Evolutionary conservation across 1,139 yeast species (phyloP), one percentile per base, ranked within the genome.

Genomic region (Debaryomyces robertsiae): DNA sequence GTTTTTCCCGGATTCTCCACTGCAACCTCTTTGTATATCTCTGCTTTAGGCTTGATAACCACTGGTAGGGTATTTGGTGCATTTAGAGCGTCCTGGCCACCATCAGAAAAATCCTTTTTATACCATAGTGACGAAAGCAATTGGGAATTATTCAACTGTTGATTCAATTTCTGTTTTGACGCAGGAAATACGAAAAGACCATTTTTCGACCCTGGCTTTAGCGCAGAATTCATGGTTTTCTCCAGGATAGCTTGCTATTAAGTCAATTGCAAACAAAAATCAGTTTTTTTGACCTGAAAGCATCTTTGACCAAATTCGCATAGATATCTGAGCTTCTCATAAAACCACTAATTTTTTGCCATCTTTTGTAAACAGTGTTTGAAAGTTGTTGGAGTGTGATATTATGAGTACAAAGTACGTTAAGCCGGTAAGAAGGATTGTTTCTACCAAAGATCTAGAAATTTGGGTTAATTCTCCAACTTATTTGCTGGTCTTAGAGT

Each of bases 381-480:
- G n/a, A 11, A 24, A 24, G 13, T 14, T 19, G 13, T 32, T 23
- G 30, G 25, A 16, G 19, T 32, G n/a, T 34, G 15, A 27, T 31
- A 27, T 4, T 10, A 36, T 31, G 42, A 27, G 23, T 22, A 19
- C 30, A 18, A 15, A 24, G 7, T 45, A 31, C 28, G 37, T 49
- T 39, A 52, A 46, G 9, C 86, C 86, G 3, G 62, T 61, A 3
- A 73, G 81, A 53, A 65, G 94, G 42, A 73, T 91, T 6, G 57
- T 81, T 9, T 77, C 84, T 0, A 61, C 67, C 0, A 69, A 72
- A 0, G 98, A 93, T 57, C 58, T 93, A 53, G 72, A 69, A 6
- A 59, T 68, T 39, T 93, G 96, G 82, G 60, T 65, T n/a, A 60
- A 51, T 0, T 79, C 91, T 3, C 48, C 60, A 1, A 74, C 86